A percentile compares a stretch with the other conserved stretches of the same genome.
These are phyloP conservation scores for Bruguiera parviflora DNA, from an alignment of 345 rosid genomes.

Conservation along the genomic window DNA sequence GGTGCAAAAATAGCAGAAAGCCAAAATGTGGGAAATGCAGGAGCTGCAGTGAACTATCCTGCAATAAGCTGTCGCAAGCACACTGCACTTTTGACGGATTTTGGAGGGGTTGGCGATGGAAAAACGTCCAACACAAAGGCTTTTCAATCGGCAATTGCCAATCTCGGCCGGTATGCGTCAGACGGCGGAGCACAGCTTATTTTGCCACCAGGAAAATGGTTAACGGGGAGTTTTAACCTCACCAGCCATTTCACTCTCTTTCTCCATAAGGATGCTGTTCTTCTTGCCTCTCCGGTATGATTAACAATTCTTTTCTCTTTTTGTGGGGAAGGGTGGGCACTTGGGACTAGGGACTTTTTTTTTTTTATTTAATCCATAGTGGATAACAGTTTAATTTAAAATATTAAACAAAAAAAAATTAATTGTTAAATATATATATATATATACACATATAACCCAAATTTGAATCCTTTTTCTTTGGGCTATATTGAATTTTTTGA, in stretches of 20 bases:
- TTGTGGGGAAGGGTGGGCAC: not conserved
- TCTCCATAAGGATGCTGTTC: constrained; percentile 55
- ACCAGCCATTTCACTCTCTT: constrained; percentile 83
- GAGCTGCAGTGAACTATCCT: constrained; percentile 15
- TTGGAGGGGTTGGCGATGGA: constrained; percentile 78
- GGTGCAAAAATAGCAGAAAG: constrained; percentile 2
- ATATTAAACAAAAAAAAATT: no score
- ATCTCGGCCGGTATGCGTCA: constrained; percentile 40
- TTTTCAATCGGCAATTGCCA: constrained; percentile 43
- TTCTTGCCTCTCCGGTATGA: constrained; percentile 69
- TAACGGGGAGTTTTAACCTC: constrained; percentile 82
- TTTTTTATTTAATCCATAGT: not conserved
- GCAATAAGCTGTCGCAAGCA: constrained; percentile 67
- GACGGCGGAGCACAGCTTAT: constrained; percentile 77
- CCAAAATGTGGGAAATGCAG: not conserved
- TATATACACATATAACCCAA: no score
- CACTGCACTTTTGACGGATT: constrained; percentile 53
- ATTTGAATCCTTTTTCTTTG: no score
- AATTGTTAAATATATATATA: no score
- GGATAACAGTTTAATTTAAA: not conserved
- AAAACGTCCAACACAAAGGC: constrained; percentile 65
- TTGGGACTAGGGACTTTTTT: no score
- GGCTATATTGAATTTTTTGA: no score
- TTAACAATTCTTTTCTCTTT: not conserved
- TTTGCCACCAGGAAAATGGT: constrained; percentile 77